Base-by-base conservation (phyloP, 768 basidiomycete genomes). In the Phallus indusiatus region DNA sequence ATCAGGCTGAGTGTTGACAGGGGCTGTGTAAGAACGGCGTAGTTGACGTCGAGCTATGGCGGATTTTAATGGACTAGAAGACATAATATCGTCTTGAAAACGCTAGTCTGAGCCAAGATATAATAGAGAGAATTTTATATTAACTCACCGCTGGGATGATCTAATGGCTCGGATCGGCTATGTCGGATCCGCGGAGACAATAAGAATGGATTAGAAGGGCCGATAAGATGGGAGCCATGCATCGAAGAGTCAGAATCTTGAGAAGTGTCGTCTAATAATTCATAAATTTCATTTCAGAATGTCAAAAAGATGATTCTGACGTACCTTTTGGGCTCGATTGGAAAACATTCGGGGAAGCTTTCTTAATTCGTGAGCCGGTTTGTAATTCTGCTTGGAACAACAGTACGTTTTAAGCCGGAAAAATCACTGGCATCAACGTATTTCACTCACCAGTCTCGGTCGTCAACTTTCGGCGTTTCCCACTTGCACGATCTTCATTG, bases 21-120 rank as follows among this genome's bases (percentile, higher is more conserved):
- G 57, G 11, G 36, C 22, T 17, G 57, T 59, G 24, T n/a, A 20
- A n/a, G 57, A 33, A 28, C 57, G 57, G 18, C 42, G 48, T 21
- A 59, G 48, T 28, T 47, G 57, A 28, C 48, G 57, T 47, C 55
- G 8, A n/a, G 48, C 49, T 16, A 51, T 51, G 48, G 35, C 49
- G 2, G 50, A 35, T 42, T 59, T 59, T 11, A 59, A 35, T n/a
- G 57, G 57, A n/a, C 57, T 59, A 22, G 57, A 59, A 21, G 49
- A 53, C 57, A 59, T 59, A 33, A 18, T 1, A 33, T 59, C 57
- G 20, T 59, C 57, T n/a, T 59, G 24, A n/a, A 46, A 37, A 11
- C 5, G 12, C 14, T 34, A 17, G 10, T 59, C 12, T 47, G 14
- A 53, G 36, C 35, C n/a, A 24, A 33, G 24, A 21, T 28, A 24